phyloP scores from a whole-genome alignment of 805 yeast genomes.

The Ogataea ganodermae region DNA sequence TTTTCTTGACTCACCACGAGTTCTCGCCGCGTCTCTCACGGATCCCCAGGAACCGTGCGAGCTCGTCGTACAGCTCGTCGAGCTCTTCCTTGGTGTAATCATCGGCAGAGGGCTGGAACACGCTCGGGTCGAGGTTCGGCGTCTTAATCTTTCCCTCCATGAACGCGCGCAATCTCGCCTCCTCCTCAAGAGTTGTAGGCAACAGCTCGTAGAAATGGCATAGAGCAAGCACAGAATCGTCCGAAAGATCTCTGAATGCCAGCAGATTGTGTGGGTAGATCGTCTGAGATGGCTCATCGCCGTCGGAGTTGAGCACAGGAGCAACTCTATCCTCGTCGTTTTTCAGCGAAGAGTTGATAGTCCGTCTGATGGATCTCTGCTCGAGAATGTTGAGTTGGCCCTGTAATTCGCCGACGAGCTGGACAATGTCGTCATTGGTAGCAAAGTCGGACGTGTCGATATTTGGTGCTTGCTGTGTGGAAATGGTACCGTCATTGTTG shows the following conservation, averaged over 20 bases:
- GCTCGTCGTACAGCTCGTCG: conserved; percentile 56
- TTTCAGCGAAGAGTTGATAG: conserved; percentile 58
- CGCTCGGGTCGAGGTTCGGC: conserved; percentile 35
- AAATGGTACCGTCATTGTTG: conserved; percentile 20
- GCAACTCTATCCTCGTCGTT: conserved; percentile 51
- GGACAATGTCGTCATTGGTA: conserved; percentile 81
- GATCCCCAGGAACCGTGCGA: conserved; percentile 72
- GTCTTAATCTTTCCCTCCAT: conserved; percentile 51
- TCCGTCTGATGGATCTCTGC: conserved; percentile 71
- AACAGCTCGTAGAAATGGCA: conserved; percentile 76
- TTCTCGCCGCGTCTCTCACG: conserved; percentile 48
- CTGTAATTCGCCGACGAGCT: conserved; percentile 86
- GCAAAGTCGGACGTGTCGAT: conserved; percentile 59
- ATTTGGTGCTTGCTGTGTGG: conserved; percentile 4
- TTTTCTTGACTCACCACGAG: conserved; percentile 44
- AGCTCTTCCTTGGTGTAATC: conserved; percentile 49
- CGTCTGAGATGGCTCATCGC: conserved; percentile 58
- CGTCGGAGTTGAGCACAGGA: conserved; percentile 77
- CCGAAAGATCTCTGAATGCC: conserved; percentile 50
- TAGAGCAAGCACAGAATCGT: conserved; percentile 51
- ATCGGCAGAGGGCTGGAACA: conserved; percentile 32
- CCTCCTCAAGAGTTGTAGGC: conserved; percentile 61
- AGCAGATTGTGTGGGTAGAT: conserved; percentile 59
- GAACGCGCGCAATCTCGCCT: conserved; percentile 50
- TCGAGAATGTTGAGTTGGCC: conserved; percentile 81